phyloP scores from a whole-genome alignment of 2,329 filamentous ascomycete genomes.

The Fusarium sacchari region DNA sequence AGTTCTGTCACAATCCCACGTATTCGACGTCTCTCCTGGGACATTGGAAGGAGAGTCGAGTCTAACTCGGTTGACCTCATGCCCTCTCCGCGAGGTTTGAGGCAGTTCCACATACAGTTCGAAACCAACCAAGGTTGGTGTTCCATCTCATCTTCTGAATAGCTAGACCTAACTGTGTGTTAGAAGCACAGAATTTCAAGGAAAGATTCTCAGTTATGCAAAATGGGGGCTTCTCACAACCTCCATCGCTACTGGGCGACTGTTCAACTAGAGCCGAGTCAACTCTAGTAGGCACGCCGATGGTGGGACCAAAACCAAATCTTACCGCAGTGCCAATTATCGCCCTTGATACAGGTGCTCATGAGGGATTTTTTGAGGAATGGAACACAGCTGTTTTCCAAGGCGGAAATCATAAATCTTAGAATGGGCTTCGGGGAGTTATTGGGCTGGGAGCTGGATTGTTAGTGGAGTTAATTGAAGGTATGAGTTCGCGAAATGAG shows the following conservation, averaged over 20 bases:
- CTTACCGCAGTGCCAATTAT: neutral
- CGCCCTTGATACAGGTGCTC: neutral
- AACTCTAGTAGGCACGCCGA: neutral
- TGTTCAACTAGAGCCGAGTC: neutral
- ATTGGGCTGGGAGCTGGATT: neutral
- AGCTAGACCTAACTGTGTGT: rapidly evolving
- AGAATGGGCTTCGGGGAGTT: too few relatives aligned
- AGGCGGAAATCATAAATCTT: too few relatives aligned
- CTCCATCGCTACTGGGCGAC: neutral
- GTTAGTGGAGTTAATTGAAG: too few relatives aligned
- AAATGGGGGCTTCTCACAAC: neutral
- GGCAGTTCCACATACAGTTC: neutral
- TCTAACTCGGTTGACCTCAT: neutral
- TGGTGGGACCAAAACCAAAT: neutral
- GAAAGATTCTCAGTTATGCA: neutral
- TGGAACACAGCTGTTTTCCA: neutral
- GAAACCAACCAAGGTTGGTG: neutral
- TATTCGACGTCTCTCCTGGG: neutral
- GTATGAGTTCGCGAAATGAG: too few relatives aligned
- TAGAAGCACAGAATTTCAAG: neutral
- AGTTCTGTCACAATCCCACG: neutral
- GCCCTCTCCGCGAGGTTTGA: neutral
- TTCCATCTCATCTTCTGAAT: too few relatives aligned
- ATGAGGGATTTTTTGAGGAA: neutral
- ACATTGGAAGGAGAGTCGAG: neutral